Base-by-base conservation (phyloP, 2,329 filamentous ascomycete species). In the Cadophora luteo-olivacea region DNA sequence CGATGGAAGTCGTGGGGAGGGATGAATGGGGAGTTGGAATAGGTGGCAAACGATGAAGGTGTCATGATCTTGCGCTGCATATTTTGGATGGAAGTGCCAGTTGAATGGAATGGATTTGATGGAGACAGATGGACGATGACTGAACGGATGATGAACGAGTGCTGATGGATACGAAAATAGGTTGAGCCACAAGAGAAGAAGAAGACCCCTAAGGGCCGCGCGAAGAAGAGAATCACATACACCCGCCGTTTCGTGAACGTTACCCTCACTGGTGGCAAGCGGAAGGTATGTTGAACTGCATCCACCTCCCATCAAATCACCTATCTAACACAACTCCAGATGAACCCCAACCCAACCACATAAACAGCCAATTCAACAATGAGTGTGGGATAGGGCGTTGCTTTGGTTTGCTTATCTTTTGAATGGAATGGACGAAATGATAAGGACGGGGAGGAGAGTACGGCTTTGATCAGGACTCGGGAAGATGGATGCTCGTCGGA, bases 211-310 rank as follows among this genome's bases (percentile, higher is more conserved):
- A 97, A 97, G 91, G 95, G 95, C 81, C 94, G 95, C 81, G 95
- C 95, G 78, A 93, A 96, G 87, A 98, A 98, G 94, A 90, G 95
- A 81, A 90, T 97, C 83, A 90, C 89, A 83, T 97, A 97, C 90
- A 97, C 93, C 79, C 92, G 95, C 83, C 94, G 95, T 80, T 98
- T 98, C 87, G 94, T 98, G 78, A 97, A 98, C 86, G 94, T 98
- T 82, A 96, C 93, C 80, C 89, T 97, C 85, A 97, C 94, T 76
- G 94, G 94, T 84, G 95, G 95, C 86, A 98, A 98, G 94, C 89
- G 95, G 85, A 97, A 97, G 93, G 93, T 96, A 75, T 70, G 68
- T 60, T 68, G 19, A 49, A 54, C 29, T 7, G 38, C 45, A 36
- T 14, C 61, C 55, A 24, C 11, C 16, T 11, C 12, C 32, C 19